Percentiles rank a stretch among this genome's conserved stretches.
Evolutionary conservation across 1,139 yeast genomes (phyloP).

Genomic region (Yamadazyma atlantica): DNA sequence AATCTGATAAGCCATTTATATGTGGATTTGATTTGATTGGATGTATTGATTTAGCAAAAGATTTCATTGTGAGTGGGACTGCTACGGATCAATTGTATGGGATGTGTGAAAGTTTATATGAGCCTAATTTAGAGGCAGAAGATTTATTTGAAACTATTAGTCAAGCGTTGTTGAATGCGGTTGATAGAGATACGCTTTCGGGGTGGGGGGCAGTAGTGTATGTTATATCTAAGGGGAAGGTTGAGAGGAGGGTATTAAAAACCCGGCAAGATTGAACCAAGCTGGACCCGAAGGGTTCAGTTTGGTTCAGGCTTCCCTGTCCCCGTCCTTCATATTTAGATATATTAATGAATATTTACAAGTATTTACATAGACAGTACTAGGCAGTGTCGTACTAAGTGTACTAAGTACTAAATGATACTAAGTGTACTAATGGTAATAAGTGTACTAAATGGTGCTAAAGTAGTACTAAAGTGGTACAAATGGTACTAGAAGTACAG

Average conservation of each 20-base stretch:
- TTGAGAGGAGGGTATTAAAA: conserved; percentile 80
- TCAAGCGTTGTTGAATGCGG: conserved; percentile 91
- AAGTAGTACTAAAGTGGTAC: too few species aligned
- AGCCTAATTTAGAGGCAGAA: conserved; percentile 90
- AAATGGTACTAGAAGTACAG: too few species aligned
- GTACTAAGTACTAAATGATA: too few species aligned
- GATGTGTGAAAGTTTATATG: conserved; percentile 97
- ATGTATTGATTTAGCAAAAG: conserved; percentile 92
- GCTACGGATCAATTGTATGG: conserved; percentile 96
- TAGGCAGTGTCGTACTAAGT: too few species aligned
- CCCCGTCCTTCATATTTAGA: neutral
- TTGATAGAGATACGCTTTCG: conserved; percentile 94
- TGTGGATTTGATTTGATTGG: conserved; percentile 98
- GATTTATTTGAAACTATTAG: conserved; percentile 95
- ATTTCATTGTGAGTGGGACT: conserved; percentile 96
- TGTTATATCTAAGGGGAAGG: conserved; percentile 88
- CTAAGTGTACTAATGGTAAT: too few species aligned
- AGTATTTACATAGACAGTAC: neutral
- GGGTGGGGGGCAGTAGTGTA: conserved; percentile 99
- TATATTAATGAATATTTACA: neutral
- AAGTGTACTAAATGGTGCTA: too few species aligned
- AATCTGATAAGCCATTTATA: conserved; percentile 80
- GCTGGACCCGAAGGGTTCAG: neutral
- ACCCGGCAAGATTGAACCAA: conserved; percentile 78
- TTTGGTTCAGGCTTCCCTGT: neutral